Evolutionary conservation across 208 protist species (phyloP), one percentile per base, ranked within the genome.

Genomic region (Crithidia expoeki): DNA sequence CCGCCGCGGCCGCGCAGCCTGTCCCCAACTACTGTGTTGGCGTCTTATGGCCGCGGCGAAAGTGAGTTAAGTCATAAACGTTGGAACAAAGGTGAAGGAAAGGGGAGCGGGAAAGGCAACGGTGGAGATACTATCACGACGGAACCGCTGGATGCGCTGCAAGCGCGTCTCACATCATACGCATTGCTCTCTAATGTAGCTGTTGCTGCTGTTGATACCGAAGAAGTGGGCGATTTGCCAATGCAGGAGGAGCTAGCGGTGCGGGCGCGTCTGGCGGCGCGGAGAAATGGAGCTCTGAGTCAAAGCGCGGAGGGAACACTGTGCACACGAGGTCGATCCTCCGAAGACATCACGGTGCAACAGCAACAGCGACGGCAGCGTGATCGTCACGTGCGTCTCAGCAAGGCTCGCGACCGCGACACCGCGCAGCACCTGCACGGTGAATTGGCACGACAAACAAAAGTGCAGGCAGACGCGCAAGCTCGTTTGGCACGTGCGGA

Each of bases 161-260:
- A 66, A 33, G 51, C 34, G 12, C 17, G 40, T 5, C 49, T 78
- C 3, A 49, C 34, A 4, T 42, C 34, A 4, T 44, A 42, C 55
- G 57, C 38, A 40, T 5, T 12, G 36, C 36, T 40, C 12, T 5
- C 36, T 40, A 12, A 12, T 40, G 36, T 12, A 5, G 36, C 9
- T 25, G 32, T 28, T 25, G 21, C 27, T 21, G 21, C 23, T n/a
- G n/a, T 27, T 19, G 23, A 28, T 2, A 21, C n/a, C 1, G 51
- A 7, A n/a, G n/a, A 6, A 3, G 59, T 44, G 40, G 46, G 23
- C 0, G 47, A 63, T 30, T 28, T 79, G 53, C 38, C 52, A 30
- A 69, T 70, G 74, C 36, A 63, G 28, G 74, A 63, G 38, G 61
- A 79, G 61, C 49, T 79, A 46, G 58, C 64, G 9, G 59, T 77